These are phyloP conservation scores for Dioscorea dumetorum DNA, from an alignment of 106 monocot species.

Conservation along the genomic window DNA sequence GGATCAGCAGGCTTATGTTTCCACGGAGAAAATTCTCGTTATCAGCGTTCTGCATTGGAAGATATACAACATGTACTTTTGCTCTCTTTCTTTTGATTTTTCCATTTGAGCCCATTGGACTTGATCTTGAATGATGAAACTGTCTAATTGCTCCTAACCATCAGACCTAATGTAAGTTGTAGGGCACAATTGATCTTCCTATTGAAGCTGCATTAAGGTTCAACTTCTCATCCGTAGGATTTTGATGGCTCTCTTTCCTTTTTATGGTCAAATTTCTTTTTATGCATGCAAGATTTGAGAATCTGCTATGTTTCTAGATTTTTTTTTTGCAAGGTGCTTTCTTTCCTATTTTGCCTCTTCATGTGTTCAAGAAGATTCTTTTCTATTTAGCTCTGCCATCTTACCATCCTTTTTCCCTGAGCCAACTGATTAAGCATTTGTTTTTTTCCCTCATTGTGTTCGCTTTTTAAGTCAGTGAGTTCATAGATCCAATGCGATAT, in stretches of 20 bases:
- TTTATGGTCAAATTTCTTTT: no score
- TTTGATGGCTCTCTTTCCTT: background rate
- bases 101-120: slow-evolving; percentile 3
- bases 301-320: background rate
- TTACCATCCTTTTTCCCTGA: background rate
- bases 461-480: slow-evolving; percentile 8
- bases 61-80: slow-evolving; percentile 13
- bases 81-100: no score
- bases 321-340: background rate
- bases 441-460: slow-evolving; percentile 2
- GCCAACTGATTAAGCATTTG: background rate
- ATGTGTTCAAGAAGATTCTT: background rate
- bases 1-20: slow-evolving; percentile 33
- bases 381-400: background rate
- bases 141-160: slow-evolving; percentile 12
- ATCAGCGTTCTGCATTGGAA: slow-evolving; percentile 18
- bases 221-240: slow-evolving; percentile 15
- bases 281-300: background rate
- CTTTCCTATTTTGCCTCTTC: background rate
- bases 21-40: slow-evolving; percentile 17
- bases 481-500: background rate
- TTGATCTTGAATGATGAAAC: slow-evolving; percentile 1
- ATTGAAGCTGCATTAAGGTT: slow-evolving; percentile 19
- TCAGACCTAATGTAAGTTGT: slow-evolving; percentile 17
- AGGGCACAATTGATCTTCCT: slow-evolving; percentile 9